These are phyloP conservation scores for Penicillium sp. DNA, from an alignment of 2,329 filamentous ascomycete species.

Conservation along the genomic window DNA sequence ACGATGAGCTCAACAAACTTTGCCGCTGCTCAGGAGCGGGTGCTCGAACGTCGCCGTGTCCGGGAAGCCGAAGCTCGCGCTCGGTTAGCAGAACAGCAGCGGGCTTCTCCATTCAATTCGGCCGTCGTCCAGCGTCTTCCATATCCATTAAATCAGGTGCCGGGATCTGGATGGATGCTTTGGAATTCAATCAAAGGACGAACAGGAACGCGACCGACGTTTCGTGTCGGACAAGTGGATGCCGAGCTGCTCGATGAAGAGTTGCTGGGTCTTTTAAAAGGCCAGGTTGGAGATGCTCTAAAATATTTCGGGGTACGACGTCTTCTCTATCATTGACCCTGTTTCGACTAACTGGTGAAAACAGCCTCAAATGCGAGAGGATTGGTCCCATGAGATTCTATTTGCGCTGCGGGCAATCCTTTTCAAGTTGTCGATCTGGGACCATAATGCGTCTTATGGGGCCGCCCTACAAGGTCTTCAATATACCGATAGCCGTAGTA, in stretches of 20 bases:
- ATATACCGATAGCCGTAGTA: slow-evolving; percentile 74
- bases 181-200: slow-evolving; percentile 70
- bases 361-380: slow-evolving; percentile 64
- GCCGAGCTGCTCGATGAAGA: slow-evolving; percentile 93
- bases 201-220: slow-evolving; percentile 75
- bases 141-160: slow-evolving; percentile 56
- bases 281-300: slow-evolving; percentile 78
- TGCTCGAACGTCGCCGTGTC: slow-evolving; percentile 70
- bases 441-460: slow-evolving; percentile 91
- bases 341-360: not conserved
- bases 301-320: slow-evolving; percentile 69
- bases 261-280: slow-evolving; percentile 74
- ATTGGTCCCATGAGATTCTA: slow-evolving; percentile 81
- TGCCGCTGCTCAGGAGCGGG: slow-evolving; percentile 79
- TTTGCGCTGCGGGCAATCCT: slow-evolving; percentile 69
- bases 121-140: slow-evolving; percentile 54
- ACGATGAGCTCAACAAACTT: slow-evolving; percentile 63
- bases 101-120: slow-evolving; percentile 48
- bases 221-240: slow-evolving; percentile 92
- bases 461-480: slow-evolving; percentile 85
- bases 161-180: slow-evolving; percentile 40
- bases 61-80: slow-evolving; percentile 63
- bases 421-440: slow-evolving; percentile 96
- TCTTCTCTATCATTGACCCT: not conserved
- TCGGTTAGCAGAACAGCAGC: slow-evolving; percentile 42